These are phyloP conservation scores for Glebionis coronaria DNA, from an alignment of 129 eudicot genomes.

Conservation along the genomic window DNA sequence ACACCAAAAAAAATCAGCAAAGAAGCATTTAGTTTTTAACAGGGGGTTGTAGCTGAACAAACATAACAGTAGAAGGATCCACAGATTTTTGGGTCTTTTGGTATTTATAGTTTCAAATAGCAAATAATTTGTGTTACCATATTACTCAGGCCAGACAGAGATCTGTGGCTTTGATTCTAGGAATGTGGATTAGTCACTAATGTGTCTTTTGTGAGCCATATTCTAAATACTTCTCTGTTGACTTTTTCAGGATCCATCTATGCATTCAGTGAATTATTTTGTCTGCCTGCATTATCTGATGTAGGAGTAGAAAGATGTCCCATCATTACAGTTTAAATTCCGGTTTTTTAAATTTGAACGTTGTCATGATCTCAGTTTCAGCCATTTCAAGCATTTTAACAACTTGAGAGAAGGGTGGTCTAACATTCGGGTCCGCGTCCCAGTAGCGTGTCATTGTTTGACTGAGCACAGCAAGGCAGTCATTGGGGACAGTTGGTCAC, in stretches of 20 bases:
- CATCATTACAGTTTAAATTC: neutral
- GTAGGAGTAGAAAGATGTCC: neutral
- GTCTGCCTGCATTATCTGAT: neutral
- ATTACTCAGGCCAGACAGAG: no score
- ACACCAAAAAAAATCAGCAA: no score
- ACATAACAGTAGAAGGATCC: neutral
- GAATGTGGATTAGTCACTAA: no score
- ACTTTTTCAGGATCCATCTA: neutral
- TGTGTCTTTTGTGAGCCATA: no score
- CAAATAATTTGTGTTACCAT: neutral
- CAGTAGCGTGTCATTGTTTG: slow-evolving; percentile 85
- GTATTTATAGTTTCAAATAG: neutral
- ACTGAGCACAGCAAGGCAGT: slow-evolving; percentile 63
- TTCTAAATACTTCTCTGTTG: no score
- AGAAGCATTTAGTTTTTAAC: neutral
- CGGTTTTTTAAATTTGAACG: slow-evolving; percentile 24
- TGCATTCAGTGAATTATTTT: slow-evolving; percentile 8
- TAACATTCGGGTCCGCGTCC: slow-evolving; percentile 65
- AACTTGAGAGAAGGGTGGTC: slow-evolving; percentile 64
- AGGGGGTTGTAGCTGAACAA: neutral
- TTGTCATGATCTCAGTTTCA: slow-evolving; percentile 66
- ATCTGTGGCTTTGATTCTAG: no score
- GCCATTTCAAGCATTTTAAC: slow-evolving; percentile 82
- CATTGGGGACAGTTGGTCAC: slow-evolving; percentile 63
- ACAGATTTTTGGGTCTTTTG: neutral